phyloP scores from a whole-genome alignment of 2,329 filamentous ascomycete species.

The Ceratocystis alfenasii region DNA sequence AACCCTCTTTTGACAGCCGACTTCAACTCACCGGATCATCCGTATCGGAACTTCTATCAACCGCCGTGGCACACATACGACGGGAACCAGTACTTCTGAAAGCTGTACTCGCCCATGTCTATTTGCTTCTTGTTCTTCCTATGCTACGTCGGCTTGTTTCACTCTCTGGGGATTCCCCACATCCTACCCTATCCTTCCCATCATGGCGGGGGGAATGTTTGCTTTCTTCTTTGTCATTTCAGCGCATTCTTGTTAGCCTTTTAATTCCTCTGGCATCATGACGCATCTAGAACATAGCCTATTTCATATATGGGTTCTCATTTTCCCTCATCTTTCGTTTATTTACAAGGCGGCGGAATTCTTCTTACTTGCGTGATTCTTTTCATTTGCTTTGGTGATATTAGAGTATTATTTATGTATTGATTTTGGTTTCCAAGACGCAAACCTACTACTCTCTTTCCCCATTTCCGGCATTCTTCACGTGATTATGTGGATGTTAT shows the following conservation, averaged over 20 bases:
- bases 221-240: constrained; percentile 4
- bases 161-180: background rate
- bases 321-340: background rate
- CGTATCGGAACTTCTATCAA: constrained; percentile 70
- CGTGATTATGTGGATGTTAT: background rate
- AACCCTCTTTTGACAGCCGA: constrained; percentile 67
- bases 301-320: background rate
- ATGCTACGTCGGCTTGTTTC: background rate
- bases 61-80: constrained; percentile 37
- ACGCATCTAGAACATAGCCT: background rate
- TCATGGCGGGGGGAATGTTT: background rate
- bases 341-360: constrained; percentile 2
- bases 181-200: background rate
- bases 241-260: background rate
- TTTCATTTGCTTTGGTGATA: background rate
- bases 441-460: background rate
- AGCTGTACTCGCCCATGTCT: background rate
- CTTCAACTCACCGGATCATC: constrained; percentile 65
- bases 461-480: background rate
- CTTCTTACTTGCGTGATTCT: background rate
- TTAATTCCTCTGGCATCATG: background rate
- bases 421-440: background rate
- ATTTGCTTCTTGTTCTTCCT: background rate
- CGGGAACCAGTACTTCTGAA: background rate
- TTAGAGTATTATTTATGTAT: background rate